These are phyloP conservation scores for Toxoplasma gondii DNA, from an alignment of 169 alveolate species.

Conservation along the genomic window DNA sequence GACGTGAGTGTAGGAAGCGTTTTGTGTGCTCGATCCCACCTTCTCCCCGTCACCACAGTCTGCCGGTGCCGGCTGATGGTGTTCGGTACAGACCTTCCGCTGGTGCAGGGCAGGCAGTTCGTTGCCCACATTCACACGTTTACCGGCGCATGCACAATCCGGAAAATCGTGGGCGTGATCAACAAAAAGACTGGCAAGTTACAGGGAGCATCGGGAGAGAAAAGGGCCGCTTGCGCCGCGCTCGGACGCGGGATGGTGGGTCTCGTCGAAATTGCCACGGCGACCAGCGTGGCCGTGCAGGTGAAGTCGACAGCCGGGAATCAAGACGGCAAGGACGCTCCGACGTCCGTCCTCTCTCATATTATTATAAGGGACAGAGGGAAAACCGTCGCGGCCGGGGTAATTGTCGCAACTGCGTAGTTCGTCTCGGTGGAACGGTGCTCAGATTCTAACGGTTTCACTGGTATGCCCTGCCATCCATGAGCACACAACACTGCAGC, in stretches of 20 bases:
- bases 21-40: not conserved
- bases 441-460: no score
- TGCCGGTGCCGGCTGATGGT: conserved; percentile 61
- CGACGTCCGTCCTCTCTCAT: conserved; percentile 45
- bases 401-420: not conserved
- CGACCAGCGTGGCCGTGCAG: conserved; percentile 25
- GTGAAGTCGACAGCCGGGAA: not conserved
- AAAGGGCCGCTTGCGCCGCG: not conserved
- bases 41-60: not conserved
- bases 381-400: conserved; percentile 61
- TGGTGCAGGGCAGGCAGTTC: conserved; percentile 64
- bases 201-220: not conserved
- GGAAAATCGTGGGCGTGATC: not conserved
- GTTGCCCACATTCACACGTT: conserved; percentile 30
- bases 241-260: conserved; percentile 39
- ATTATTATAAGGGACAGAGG: conserved; percentile 66
- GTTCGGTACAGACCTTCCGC: conserved; percentile 64
- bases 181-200: conserved; percentile 20
- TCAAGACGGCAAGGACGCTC: not conserved
- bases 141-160: not conserved
- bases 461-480: no score
- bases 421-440: not conserved
- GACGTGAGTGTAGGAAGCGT: conserved; percentile 20
- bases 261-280: conserved; percentile 15
- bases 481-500: no score